These are phyloP conservation scores for Penicillium daleae DNA, from an alignment of 495 filamentous ascomycete species.

Conservation along the genomic window DNA sequence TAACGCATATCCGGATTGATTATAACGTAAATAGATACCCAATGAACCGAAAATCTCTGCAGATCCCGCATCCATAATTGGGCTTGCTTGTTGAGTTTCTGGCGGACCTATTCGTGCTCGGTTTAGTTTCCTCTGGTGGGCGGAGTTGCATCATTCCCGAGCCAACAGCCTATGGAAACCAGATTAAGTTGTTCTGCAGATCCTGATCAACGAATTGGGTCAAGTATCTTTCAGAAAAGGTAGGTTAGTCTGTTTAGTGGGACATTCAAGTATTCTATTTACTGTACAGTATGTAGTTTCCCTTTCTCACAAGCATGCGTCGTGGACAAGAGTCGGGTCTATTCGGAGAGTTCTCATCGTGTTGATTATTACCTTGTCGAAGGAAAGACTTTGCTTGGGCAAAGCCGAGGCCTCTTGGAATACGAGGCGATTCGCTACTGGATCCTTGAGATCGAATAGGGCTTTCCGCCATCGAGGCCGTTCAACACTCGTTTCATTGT, in stretches of 20 bases:
- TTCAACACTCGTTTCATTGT: not conserved
- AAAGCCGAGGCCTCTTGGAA: not conserved
- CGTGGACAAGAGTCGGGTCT: not conserved
- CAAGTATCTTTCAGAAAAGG: not conserved
- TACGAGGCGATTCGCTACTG: not conserved
- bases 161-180: not conserved
- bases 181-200: not conserved
- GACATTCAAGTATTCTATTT: too few species aligned
- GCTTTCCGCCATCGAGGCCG: not conserved
- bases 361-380: too few species aligned
- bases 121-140: slow-evolving; percentile 22
- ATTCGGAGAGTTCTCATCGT: not conserved
- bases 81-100: not conserved
- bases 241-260: not conserved
- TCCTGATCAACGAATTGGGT: not conserved
- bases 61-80: not conserved
- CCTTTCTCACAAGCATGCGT: not conserved
- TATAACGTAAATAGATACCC: not conserved
- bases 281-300: too few species aligned
- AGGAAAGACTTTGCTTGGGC: not conserved
- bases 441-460: too few species aligned
- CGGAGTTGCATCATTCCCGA: slow-evolving; percentile 21
- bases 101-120: slow-evolving; percentile 2
- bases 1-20: too few species aligned
- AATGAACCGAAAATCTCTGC: not conserved